Base-by-base conservation (phyloP, 768 basidiomycete species). In the Mycena rebaudengoi region DNA sequence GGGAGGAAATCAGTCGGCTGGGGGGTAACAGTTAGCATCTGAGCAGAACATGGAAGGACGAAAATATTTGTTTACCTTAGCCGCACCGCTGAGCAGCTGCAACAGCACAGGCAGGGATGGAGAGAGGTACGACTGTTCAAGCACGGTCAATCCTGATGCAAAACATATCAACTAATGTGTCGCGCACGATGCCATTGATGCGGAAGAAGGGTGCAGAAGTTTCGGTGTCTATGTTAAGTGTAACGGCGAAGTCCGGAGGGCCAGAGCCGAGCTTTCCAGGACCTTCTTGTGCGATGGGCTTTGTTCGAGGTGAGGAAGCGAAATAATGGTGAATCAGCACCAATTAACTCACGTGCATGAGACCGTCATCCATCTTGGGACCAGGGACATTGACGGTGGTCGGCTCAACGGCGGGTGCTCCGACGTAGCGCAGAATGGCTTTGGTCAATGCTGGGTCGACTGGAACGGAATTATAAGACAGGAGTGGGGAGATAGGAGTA, bases 341-440 rank as follows among this genome's bases (percentile, higher is more conserved):
- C n/a, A n/a, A n/a, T n/a, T n/a, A 16, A 69, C 74, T 55, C 33
- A 76, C 75, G 41, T 75, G 74, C 74, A 76, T 75, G 12, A 71
- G 62, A 32, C 58, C 60, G 54, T 77, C 74, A 45, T 71, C 58
- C 30, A 75, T 51, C 61, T 74, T 74, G 0, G 48, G 54, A 2
- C 72, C 72, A 12, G 62, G 52, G 41, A 66, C 57, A 23, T 72
- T 55, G 30, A 65, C 64, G 13, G 71, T 75, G 5, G 72, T 72
- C 13, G 82, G 82, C 28, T 81, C 74, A 11, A 61, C 65, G 25
- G 58, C 14, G 0, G 71, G 74, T 4, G 81, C 81, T 23, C 78
- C 79, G 10, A 65, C 62, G 65, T 82, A 82, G 12, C 76, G 73
- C 35, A 82, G 58, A 48, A 82, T 76, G 3, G 80, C 81, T 16